Conservation (phyloP, 371 early-diverging fungal genomes). For the Lichtheimia hyalospora region DNA sequence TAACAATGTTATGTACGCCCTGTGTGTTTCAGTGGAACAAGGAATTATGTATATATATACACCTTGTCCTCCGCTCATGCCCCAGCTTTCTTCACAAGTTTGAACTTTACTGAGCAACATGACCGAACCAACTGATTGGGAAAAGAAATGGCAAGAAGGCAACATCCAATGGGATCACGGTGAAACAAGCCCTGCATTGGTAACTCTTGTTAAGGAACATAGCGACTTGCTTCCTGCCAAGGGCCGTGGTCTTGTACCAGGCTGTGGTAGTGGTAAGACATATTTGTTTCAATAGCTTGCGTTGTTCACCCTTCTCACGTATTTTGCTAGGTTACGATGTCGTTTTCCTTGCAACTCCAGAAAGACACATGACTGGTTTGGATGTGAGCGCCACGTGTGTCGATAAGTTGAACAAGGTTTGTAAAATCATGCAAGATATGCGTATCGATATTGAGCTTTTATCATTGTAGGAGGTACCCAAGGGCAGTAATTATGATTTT, state of each 20-base stretch:
- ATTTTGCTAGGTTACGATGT: slow-evolving; percentile 68
- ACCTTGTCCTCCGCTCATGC: no score
- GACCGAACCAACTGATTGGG: slow-evolving; percentile 42
- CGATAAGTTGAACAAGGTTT: slow-evolving; percentile 50
- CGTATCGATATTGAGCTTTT: no score
- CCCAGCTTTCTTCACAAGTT: no score
- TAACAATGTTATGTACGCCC: no score
- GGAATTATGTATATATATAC: no score
- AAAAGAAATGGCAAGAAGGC: slow-evolving; percentile 51
- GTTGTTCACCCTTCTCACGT: slow-evolving; percentile 1
- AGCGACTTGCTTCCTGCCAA: slow-evolving; percentile 51
- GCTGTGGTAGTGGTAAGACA: slow-evolving; percentile 70
- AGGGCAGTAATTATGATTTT: slow-evolving; percentile 47
- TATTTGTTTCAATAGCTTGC: not conserved
- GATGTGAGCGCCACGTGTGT: slow-evolving; percentile 73
- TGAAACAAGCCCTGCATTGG: slow-evolving; percentile 63
- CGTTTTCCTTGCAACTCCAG: slow-evolving; percentile 60
- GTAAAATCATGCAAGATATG: no score
- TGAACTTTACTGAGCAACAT: no score
- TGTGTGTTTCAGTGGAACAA: no score
- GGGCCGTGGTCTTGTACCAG: slow-evolving; percentile 79
- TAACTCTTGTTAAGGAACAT: slow-evolving; percentile 56
- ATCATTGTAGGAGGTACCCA: no score
- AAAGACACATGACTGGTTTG: slow-evolving; percentile 64
- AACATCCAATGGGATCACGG: slow-evolving; percentile 68